These are phyloP conservation scores for Cyclostephanos invisitatus DNA, from an alignment of 108 stramenopile genomes.

Conservation along the genomic window DNA sequence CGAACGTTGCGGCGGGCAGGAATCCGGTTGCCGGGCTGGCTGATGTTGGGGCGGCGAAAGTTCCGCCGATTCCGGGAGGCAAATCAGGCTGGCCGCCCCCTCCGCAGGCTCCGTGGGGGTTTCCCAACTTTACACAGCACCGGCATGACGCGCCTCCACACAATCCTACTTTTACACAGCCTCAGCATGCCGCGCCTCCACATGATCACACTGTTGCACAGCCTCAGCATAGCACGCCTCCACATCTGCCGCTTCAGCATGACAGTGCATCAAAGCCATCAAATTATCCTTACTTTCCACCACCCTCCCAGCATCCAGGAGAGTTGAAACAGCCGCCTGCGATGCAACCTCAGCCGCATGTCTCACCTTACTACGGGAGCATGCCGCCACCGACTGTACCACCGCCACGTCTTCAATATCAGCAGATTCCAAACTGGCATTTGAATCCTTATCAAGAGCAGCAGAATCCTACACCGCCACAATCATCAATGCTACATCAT, in stretches of 20 bases:
- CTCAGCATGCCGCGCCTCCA: background rate
- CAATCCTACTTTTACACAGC: conserved; percentile 7
- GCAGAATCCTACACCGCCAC: conserved; percentile 3
- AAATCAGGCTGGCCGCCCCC: conserved; percentile 14
- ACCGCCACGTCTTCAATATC: conserved; percentile 5
- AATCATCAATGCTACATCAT: background rate
- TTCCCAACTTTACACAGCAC: conserved; percentile 4
- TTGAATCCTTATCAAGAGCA: conserved; percentile 12
- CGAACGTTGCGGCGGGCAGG: conserved; percentile 32
- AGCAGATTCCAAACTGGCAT: conserved; percentile 4
- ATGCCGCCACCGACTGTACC: background rate
- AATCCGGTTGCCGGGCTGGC: conserved; percentile 13
- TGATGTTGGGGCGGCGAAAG: background rate
- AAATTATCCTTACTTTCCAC: conserved; percentile 11
- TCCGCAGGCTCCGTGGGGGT: conserved; percentile 4
- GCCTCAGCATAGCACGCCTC: background rate
- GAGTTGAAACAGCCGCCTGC: background rate
- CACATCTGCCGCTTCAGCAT: background rate
- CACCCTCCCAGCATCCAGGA: conserved; percentile 3
- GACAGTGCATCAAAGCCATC: background rate
- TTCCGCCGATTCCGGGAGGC: background rate
- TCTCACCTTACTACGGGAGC: background rate
- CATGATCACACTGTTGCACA: background rate
- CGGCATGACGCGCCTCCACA: background rate
- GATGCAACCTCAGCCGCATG: background rate